Conservation (phyloP, 352 stramenopile genomes). For the Phytophthora vignae region DNA sequence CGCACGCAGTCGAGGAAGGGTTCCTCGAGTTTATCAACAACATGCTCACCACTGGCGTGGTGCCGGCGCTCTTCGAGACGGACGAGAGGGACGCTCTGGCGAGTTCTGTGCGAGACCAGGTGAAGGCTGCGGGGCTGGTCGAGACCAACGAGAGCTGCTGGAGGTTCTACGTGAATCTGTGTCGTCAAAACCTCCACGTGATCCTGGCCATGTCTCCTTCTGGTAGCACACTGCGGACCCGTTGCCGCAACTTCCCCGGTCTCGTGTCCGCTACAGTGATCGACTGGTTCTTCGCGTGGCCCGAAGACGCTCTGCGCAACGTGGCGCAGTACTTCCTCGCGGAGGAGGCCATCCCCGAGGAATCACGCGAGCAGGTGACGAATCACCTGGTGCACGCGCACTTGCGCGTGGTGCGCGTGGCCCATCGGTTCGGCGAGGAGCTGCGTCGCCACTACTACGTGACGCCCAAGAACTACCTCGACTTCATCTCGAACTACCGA, state of each 20-base stretch:
- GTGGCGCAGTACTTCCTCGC: slow-evolving; percentile 95
- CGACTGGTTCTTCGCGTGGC: slow-evolving; percentile 98
- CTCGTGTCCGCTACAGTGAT: slow-evolving; percentile 94
- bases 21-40: slow-evolving; percentile 98
- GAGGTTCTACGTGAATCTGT: slow-evolving; percentile 95
- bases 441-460: slow-evolving; percentile 96
- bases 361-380: slow-evolving; percentile 82
- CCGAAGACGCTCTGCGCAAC: slow-evolving; percentile 92
- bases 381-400: slow-evolving; percentile 94
- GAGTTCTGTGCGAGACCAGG: slow-evolving; percentile 86
- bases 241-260: slow-evolving; percentile 95
- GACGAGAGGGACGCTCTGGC: slow-evolving; percentile 92
- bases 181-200: slow-evolving; percentile 94
- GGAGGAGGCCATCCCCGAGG: slow-evolving; percentile 91
- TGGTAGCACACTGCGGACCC: slow-evolving; percentile 92
- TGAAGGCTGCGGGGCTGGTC: slow-evolving; percentile 88
- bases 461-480: slow-evolving; percentile 97
- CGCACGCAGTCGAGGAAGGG: slow-evolving; percentile 95
- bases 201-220: slow-evolving; percentile 96
- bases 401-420: slow-evolving; percentile 90
- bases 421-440: slow-evolving; percentile 91
- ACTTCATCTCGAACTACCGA: slow-evolving; percentile 96
- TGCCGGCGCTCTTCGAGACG: slow-evolving; percentile 93
- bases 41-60: slow-evolving; percentile 96
- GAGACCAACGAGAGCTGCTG: slow-evolving; percentile 95